Evolutionary conservation across 78 protist genomes (phyloP), one percentile per base, ranked within the genome.

Genomic region (Cavenderia fasciculata): DNA sequence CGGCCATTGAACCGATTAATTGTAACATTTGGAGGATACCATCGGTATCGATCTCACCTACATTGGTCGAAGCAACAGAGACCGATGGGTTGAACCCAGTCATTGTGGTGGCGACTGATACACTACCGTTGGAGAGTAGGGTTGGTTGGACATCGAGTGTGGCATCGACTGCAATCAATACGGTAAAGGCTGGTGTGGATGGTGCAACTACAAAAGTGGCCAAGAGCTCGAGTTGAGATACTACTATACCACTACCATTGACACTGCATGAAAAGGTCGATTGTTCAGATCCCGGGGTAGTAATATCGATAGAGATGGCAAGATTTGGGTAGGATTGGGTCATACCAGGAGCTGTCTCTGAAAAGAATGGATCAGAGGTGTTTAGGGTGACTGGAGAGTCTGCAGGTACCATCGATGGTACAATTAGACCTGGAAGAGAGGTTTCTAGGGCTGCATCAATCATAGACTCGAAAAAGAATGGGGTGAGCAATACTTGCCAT

Each of bases 21-120:
- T 54, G 66, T 11, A 40, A n/a, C 82, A 73, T 43, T 73, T 73
- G 82, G 29, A 73, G 19, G 2, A 73, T 18, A 40, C 82, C 82
- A 10, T 46, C 5, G 2, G 66, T 7, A 36, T 73, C 82, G 36
- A 73, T 66, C 8, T 19, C 6, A 40, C 82, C 82, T 25, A 73
- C 40, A 7, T 2, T 25, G 6, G 52, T 23, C 12, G 36, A 10
- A 0, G 29, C 25, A 18, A 73, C 23, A 3, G 82, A 54, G 0
- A 66, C 82, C 11, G 49, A 54, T 49, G 82, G 66, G 25, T 14
- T 36, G 19, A 54, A 0, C 4, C 40, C 25, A 27, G 29, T 2
- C 0, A 73, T 12, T 8, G 82, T 43, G 4, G 52, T 18, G 38
- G 33, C 25, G 16, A 73, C 25, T 12, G 63, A 43, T 14, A 54